phyloP scores from a whole-genome alignment of 2,329 filamentous ascomycete species.

The Nigrograna mackinnonii region DNA sequence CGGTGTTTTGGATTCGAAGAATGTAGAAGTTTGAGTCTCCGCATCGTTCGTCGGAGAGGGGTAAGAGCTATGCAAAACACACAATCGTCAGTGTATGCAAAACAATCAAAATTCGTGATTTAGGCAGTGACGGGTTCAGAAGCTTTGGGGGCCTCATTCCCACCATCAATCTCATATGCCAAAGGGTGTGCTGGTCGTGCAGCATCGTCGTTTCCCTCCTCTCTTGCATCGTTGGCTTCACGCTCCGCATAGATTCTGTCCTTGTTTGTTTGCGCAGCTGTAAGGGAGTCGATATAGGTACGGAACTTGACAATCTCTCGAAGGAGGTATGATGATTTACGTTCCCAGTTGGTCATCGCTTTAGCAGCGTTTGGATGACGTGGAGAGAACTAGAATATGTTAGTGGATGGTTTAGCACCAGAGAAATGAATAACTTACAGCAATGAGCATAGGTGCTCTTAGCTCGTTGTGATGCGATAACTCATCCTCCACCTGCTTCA shows the following conservation, averaged over 20 bases:
- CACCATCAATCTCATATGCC: conserved; percentile 35
- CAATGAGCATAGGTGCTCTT: conserved; percentile 82
- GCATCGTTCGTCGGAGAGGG: conserved; percentile 38
- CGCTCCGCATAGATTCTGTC: conserved; percentile 66
- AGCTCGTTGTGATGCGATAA: conserved; percentile 86
- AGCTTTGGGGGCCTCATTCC: conserved; percentile 27
- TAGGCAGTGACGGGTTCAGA: conserved; percentile 25
- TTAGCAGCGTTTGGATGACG: conserved; percentile 78
- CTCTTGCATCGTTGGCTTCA: conserved; percentile 27
- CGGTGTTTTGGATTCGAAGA: conserved; percentile 32
- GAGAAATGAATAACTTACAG: conserved; percentile 52
- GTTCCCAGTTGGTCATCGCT: conserved; percentile 96
- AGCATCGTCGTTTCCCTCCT: conserved; percentile 12
- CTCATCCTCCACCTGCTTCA: conserved; percentile 83
- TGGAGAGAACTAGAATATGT: conserved; percentile 68
- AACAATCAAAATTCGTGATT: conserved; percentile 12
- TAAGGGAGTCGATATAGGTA: conserved; percentile 88
- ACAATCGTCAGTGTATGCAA: conserved; percentile 30
- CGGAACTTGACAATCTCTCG: conserved; percentile 95
- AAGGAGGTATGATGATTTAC: conserved; percentile 88
- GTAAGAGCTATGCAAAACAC: conserved; percentile 31
- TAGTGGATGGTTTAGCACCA: conserved; percentile 12
- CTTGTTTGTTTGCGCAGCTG: conserved; percentile 70
- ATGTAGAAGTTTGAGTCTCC: conserved; percentile 38
- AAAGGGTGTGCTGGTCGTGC: conserved; percentile 7